phyloP scores from a whole-genome alignment of 75 land plant genomes.

The Azolla pinnata region DNA sequence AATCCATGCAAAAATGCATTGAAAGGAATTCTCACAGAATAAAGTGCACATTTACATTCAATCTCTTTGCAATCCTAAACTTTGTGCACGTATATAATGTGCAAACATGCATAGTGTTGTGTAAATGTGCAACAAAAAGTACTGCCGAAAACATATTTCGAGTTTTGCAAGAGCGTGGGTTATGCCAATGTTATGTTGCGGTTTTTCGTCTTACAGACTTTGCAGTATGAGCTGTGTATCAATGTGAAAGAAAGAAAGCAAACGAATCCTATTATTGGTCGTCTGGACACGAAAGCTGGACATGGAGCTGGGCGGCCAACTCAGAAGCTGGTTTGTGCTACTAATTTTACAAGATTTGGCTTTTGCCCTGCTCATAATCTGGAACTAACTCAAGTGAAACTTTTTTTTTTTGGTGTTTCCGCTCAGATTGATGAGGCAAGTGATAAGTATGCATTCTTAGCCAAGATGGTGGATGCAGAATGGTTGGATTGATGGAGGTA shows the following conservation, averaged over 20 bases:
- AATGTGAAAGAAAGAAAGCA: constrained; percentile 61
- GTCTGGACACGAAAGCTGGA: constrained; percentile 95
- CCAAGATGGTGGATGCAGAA: constrained; percentile 49
- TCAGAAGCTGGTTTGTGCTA: constrained; percentile 52
- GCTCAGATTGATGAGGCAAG: constrained; percentile 77
- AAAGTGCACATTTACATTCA: too few species aligned
- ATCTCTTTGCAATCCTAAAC: too few species aligned
- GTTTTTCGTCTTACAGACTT: constrained; percentile 38
- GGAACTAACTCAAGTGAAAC: too few species aligned
- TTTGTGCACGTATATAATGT: too few species aligned
- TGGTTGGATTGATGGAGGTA: constrained; percentile 50
- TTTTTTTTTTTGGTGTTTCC: background rate
- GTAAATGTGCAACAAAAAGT: background rate
- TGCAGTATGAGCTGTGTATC: constrained; percentile 78
- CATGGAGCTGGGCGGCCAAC: constrained; percentile 94
- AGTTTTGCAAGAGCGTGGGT: too few species aligned
- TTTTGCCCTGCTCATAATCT: background rate
- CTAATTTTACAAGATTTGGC: background rate
- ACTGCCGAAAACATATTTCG: too few species aligned
- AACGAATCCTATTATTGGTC: constrained; percentile 79
- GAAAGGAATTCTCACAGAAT: too few species aligned
- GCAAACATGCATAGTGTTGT: constrained; percentile 1
- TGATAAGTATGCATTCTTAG: constrained; percentile 74
- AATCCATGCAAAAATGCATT: too few species aligned
- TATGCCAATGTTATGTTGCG: too few species aligned